phyloP scores from a whole-genome alignment of 2,329 filamentous ascomycete species.

The Venturia pyrina region DNA sequence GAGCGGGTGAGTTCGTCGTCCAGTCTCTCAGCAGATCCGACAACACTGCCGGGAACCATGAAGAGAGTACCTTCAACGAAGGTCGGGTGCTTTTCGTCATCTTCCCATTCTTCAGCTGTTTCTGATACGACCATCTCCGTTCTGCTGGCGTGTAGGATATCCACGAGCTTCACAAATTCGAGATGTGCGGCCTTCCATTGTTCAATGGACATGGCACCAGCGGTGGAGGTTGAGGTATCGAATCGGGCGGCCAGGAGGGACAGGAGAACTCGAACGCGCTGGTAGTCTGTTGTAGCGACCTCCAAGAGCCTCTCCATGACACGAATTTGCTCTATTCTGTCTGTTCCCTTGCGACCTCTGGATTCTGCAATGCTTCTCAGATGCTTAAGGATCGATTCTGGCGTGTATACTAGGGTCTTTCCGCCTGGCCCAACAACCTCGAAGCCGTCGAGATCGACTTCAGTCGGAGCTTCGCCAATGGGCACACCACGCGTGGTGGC shows the following conservation, averaged over 20 bases:
- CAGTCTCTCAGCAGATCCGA: slow-evolving; percentile 87
- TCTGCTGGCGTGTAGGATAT: slow-evolving; percentile 63
- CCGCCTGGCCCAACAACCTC: slow-evolving; percentile 81
- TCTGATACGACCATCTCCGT: slow-evolving; percentile 75
- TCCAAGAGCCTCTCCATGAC: slow-evolving; percentile 94
- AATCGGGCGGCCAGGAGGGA: slow-evolving; percentile 90
- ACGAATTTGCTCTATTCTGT: slow-evolving; percentile 86
- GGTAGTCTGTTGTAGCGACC: slow-evolving; percentile 83
- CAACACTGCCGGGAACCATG: slow-evolving; percentile 85
- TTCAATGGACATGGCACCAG: slow-evolving; percentile 80
- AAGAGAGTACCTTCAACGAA: slow-evolving; percentile 68
- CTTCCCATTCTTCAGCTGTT: slow-evolving; percentile 94
- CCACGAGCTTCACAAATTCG: slow-evolving; percentile 69
- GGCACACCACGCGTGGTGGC: slow-evolving; percentile 38
- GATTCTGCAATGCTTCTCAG: slow-evolving; percentile 88
- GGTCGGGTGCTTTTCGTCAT: slow-evolving; percentile 85
- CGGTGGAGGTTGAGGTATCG: slow-evolving; percentile 72
- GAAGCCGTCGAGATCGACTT: slow-evolving; percentile 75
- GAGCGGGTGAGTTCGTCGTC: slow-evolving; percentile 96
- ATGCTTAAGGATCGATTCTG: slow-evolving; percentile 97
- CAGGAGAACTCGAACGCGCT: slow-evolving; percentile 83
- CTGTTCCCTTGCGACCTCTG: slow-evolving; percentile 97
- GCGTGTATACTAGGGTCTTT: slow-evolving; percentile 81
- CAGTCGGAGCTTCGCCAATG: slow-evolving; percentile 37
- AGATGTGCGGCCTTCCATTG: slow-evolving; percentile 94